Evolutionary conservation across 352 stramenopile genomes (phyloP).

Genomic region (Phytophthora capsici): DNA sequence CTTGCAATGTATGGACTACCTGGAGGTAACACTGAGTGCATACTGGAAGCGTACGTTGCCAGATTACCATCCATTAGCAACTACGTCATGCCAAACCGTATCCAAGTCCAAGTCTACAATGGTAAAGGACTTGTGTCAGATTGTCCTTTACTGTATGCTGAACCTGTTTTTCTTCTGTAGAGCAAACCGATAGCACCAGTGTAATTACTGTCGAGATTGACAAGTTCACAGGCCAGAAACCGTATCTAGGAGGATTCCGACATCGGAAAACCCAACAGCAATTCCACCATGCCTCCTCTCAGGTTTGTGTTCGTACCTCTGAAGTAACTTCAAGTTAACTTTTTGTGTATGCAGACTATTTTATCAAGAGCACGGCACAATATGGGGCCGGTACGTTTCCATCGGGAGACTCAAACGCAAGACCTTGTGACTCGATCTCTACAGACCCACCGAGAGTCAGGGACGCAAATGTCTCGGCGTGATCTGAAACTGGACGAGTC

Average conservation of each 20-base stretch:
- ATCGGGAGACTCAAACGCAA: conserved; percentile 92
- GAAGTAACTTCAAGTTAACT: background rate
- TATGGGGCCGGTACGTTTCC: conserved; percentile 43
- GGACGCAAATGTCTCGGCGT: conserved; percentile 89
- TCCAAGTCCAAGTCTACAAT: conserved; percentile 82
- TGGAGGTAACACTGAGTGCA: conserved; percentile 38
- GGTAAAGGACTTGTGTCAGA: conserved; percentile 35
- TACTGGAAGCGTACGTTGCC: conserved; percentile 59
- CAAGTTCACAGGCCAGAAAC: conserved; percentile 81
- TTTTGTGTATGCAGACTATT: conserved; percentile 45
- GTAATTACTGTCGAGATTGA: conserved; percentile 77
- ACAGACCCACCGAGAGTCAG: conserved; percentile 90
- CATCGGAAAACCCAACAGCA: conserved; percentile 88
- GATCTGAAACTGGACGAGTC: conserved; percentile 78
- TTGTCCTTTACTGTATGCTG: background rate
- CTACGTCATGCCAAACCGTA: conserved; percentile 86
- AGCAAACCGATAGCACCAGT: conserved; percentile 50
- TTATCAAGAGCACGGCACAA: conserved; percentile 53
- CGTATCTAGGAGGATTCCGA: conserved; percentile 90
- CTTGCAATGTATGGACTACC: conserved; percentile 49
- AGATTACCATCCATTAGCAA: conserved; percentile 48
- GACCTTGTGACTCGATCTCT: conserved; percentile 71
- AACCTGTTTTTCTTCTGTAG: conserved; percentile 14
- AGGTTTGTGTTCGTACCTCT: conserved; percentile 46
- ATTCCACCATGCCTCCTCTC: conserved; percentile 91